These are phyloP conservation scores for Penicillium simplicissimum DNA, from an alignment of 495 filamentous ascomycete genomes.

Conservation along the genomic window DNA sequence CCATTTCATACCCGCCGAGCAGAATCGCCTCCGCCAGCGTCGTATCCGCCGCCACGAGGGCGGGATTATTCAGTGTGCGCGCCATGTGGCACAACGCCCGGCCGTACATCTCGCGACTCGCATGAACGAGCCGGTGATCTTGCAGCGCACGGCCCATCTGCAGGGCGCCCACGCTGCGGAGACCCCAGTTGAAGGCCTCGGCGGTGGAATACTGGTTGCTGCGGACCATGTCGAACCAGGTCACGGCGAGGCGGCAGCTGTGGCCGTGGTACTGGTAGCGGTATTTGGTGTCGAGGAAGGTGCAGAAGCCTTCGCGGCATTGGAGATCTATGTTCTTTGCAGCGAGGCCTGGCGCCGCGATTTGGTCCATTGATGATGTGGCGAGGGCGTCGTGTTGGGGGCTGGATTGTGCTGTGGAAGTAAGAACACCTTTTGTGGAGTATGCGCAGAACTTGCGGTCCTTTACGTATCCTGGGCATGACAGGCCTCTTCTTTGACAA, in stretches of 20 bases:
- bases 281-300: conserved; percentile 22
- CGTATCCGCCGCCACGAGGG: conserved; percentile 20
- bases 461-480: conserved; percentile 36
- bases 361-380: conserved; percentile 21
- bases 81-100: conserved; percentile 16
- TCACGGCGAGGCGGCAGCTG: conserved; percentile 17
- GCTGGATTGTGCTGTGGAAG: neutral
- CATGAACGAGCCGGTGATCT: conserved; percentile 15
- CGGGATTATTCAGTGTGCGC: conserved; percentile 15
- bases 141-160: conserved; percentile 23
- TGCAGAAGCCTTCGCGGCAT: conserved; percentile 24
- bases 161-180: conserved; percentile 20
- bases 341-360: conserved; percentile 18
- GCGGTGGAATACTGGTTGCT: conserved; percentile 5
- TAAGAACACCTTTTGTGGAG: neutral
- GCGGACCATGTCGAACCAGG: conserved; percentile 27
- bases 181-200: conserved; percentile 12
- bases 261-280: conserved; percentile 18
- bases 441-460: conserved; percentile 22
- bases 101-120: conserved; percentile 30
- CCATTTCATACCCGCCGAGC: conserved; percentile 36
- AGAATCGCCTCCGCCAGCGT: conserved; percentile 31
- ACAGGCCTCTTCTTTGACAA: conserved; percentile 27
- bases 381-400: neutral
- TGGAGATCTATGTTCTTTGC: conserved; percentile 19